A percentile compares a stretch with the other conserved stretches of the same genome.
These are phyloP conservation scores for Komagataella populi DNA, from an alignment of 805 yeast species.

Conservation along the genomic window DNA sequence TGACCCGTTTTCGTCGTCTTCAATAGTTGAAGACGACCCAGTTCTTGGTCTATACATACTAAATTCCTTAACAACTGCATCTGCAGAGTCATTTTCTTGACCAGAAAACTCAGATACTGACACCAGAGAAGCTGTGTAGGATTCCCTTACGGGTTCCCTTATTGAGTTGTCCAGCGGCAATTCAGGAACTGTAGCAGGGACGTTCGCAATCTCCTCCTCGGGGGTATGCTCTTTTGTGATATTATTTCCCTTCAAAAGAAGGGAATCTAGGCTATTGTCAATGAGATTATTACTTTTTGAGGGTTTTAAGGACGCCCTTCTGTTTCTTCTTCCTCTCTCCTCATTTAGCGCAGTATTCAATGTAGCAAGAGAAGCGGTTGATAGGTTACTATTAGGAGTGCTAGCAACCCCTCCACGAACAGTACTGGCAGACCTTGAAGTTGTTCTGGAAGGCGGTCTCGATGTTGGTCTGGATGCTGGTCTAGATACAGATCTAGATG, in stretches of 20 bases:
- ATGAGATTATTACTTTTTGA: not conserved
- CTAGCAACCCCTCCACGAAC: not conserved
- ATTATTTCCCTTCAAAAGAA: not conserved
- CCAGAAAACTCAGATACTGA: not conserved
- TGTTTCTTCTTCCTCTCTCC: not conserved
- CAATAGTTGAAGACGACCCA: not conserved
- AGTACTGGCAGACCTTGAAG: not conserved
- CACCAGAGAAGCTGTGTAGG: not conserved
- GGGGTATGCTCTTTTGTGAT: not conserved
- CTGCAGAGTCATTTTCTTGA: not conserved
- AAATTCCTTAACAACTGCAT: not conserved
- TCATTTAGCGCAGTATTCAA: not conserved
- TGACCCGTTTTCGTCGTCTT: not conserved
- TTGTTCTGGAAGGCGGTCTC: not conserved
- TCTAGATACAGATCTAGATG: not conserved
- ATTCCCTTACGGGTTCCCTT: not conserved
- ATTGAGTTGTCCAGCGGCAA: not conserved
- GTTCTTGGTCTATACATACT: not conserved
- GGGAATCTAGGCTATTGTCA: not conserved
- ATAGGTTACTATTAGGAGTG: not conserved
- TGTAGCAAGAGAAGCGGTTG: not conserved
- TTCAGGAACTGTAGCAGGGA: not conserved
- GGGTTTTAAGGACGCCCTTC: not conserved
- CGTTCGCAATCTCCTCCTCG: not conserved
- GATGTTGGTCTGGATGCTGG: conserved; percentile 1